Percentiles rank a stretch among this genome's conserved stretches.
These are phyloP conservation scores for Calonectria pteridis DNA, from an alignment of 2,329 filamentous ascomycete species.

Conservation along the genomic window DNA sequence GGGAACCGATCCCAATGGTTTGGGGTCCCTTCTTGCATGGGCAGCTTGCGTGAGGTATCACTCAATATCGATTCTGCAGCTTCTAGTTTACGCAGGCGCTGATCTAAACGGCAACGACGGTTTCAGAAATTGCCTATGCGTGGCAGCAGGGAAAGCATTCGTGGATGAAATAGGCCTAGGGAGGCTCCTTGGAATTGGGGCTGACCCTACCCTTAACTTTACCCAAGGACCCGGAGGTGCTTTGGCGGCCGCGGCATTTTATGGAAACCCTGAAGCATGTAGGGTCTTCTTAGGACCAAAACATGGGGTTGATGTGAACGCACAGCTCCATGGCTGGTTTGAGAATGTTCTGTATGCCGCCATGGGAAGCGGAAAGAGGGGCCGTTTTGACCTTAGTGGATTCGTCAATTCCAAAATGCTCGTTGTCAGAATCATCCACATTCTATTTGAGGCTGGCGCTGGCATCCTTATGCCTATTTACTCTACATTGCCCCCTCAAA, in stretches of 20 bases:
- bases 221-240: neutral
- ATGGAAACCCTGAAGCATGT: neutral
- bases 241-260: neutral
- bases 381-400: no score
- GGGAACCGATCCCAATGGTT: neutral
- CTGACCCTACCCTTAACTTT: neutral
- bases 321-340: neutral
- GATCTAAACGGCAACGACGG: neutral
- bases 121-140: neutral
- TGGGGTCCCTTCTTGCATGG: no score
- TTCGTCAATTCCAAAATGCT: neutral
- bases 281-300: neutral
- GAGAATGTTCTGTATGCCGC: neutral
- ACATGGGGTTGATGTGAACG: neutral
- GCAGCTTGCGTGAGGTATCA: no score
- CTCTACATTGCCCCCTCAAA: no score
- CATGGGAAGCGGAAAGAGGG: no score
- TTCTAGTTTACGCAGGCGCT: neutral
- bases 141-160: neutral
- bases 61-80: no score
- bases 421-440: neutral
- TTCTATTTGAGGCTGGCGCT: neutral
- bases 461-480: neutral
- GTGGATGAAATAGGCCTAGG: fast-evolving
- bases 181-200: neutral